Evolutionary conservation across 2,329 filamentous ascomycete genomes (phyloP), one percentile per base, ranked within the genome.

Genomic region (Elsinoe batatas): DNA sequence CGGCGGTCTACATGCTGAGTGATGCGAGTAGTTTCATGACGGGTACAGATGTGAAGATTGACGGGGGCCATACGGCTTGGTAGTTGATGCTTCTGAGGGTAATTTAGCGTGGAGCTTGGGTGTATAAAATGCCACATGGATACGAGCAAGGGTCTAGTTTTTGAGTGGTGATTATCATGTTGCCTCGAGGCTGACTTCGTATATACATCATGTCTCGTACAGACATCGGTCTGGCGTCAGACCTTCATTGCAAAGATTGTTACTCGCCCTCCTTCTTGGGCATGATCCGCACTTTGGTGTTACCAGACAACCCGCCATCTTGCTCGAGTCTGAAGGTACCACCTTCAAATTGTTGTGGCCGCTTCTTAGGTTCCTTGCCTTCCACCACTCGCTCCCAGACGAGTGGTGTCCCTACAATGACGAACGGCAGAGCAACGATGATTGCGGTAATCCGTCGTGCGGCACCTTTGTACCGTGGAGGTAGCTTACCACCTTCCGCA

Each of bases 1-100:
- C 69, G 10, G 69, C 63, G 11, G 67, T 71, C 3, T 71, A 71
- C 61, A 58, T 70, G 55, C 65, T 71, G 57, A 68, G 65, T 54
- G 66, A 70, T 56, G 69, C 69, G 17, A 78, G 74, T 62, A 74
- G 69, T 58, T 80, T 79, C 65, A 79, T 79, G 75, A 80, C 78
- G 8, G 78, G 76, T 5, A 70, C 72, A 42, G 76, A 80, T 67
- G 60, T 79, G 58, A 70, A 74, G 61, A 78, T 80, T 36, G 77
- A 79, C 65, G 77, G 77, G 57, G 76, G 76, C 2, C 76, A 79
- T 62, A 68, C 73, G 36, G 75, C 77, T 1, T 81, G 77, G 78
- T 80, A 72, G 43, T 3, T 22, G 3, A 13, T 18, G 4, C 11
- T 7, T 35, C 17, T 32, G 10, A 15, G 13, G 10, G 26, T 13